These are phyloP conservation scores for Schizochytrium sp. DNA, from an alignment of 108 stramenopile species.

Conservation along the genomic window DNA sequence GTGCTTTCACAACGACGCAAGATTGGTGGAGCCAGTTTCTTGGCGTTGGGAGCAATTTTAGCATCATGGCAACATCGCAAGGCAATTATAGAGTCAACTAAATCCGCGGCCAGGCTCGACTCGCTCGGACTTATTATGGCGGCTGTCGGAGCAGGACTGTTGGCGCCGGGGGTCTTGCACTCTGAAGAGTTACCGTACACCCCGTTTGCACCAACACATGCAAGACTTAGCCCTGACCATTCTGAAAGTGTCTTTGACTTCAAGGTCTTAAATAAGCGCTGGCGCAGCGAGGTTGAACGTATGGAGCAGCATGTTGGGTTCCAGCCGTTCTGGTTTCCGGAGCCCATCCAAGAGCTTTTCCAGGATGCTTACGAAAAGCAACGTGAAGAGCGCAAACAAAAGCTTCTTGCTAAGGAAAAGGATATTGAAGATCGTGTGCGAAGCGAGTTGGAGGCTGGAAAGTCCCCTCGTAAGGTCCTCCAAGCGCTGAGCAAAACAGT, in stretches of 20 bases:
- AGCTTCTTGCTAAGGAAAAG: conserved; percentile 41
- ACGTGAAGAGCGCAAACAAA: conserved; percentile 7
- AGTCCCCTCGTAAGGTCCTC: conserved; percentile 7
- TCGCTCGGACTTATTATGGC: neutral
- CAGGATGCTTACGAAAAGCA: conserved; percentile 19
- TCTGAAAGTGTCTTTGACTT: conserved; percentile 16
- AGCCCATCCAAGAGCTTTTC: conserved; percentile 34
- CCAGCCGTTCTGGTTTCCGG: conserved; percentile 43
- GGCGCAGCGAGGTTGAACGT: conserved; percentile 9
- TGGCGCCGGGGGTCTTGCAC: neutral
- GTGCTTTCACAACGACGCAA: neutral
- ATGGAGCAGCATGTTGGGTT: conserved; percentile 40
- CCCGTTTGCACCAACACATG: conserved; percentile 3
- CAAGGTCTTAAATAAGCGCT: conserved; percentile 49
- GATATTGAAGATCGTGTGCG: conserved; percentile 43
- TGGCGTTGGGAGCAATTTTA: neutral
- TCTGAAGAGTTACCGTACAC: neutral
- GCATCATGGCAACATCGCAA: conserved; percentile 22
- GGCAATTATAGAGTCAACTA: neutral
- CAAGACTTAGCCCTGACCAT: neutral
- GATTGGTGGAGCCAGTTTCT: neutral
- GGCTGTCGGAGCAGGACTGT: neutral
- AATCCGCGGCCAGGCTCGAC: neutral
- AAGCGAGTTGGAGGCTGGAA: neutral
- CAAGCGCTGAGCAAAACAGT: neutral